These are phyloP conservation scores for Morella rubra DNA, from an alignment of 306 rosid species.

Conservation along the genomic window DNA sequence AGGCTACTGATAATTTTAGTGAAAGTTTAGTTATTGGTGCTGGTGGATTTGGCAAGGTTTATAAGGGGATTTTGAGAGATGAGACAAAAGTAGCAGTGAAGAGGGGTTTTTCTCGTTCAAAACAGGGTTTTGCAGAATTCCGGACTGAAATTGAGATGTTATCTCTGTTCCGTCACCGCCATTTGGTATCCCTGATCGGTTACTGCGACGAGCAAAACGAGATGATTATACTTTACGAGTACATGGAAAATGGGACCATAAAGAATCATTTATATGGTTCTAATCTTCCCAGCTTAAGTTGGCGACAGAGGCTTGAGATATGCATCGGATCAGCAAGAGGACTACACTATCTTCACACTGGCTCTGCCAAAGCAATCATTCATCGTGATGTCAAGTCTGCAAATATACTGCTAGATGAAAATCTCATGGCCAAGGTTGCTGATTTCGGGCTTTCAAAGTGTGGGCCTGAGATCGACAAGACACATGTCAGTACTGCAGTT, in stretches of 20 bases:
- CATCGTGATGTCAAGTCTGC: conserved; percentile 76
- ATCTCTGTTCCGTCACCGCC: conserved; percentile 68
- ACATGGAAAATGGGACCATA: conserved; percentile 63
- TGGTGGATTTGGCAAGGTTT: conserved; percentile 79
- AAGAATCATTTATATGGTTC: conserved; percentile 57
- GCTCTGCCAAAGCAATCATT: conserved; percentile 59
- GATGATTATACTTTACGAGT: conserved; percentile 64
- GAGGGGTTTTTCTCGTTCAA: conserved; percentile 50
- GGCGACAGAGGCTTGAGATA: conserved; percentile 65
- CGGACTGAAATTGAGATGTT: conserved; percentile 70
- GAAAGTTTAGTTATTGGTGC: conserved; percentile 55
- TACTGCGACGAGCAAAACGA: conserved; percentile 61
- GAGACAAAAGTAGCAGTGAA: conserved; percentile 64
- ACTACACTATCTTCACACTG: conserved; percentile 76
- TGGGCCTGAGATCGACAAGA: conserved; percentile 58
- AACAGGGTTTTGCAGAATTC: conserved; percentile 63
- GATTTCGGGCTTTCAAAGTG: conserved; percentile 71
- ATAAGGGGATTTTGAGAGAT: conserved; percentile 59
- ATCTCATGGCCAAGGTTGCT: conserved; percentile 64
- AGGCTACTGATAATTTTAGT: conserved; percentile 66
- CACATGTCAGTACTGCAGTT: conserved; percentile 71
- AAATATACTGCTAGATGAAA: conserved; percentile 67
- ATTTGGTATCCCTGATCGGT: conserved; percentile 69
- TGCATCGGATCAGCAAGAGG: conserved; percentile 84
- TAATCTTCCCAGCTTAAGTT: conserved; percentile 44